Percentiles rank a stretch among this genome's conserved stretches.
These are phyloP conservation scores for Clarireedia hainanense DNA, from an alignment of 2,329 filamentous ascomycete genomes.

Conservation along the genomic window DNA sequence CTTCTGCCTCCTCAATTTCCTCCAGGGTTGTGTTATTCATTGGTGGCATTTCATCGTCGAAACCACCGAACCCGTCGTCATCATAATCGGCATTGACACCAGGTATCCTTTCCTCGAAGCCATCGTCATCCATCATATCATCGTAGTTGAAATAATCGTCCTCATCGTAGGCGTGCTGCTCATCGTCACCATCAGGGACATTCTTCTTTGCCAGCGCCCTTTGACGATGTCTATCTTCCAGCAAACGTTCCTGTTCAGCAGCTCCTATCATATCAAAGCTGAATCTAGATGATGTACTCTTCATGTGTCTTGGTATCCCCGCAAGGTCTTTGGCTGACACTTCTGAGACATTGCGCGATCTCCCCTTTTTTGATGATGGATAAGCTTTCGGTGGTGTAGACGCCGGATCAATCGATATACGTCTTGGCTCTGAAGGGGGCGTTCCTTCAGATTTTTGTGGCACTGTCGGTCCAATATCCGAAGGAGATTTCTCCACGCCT, in stretches of 20 bases:
- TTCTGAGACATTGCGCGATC: slow-evolving; percentile 45
- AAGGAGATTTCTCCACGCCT: slow-evolving; percentile 15
- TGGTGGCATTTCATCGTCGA: slow-evolving; percentile 13
- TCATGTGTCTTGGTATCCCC: slow-evolving; percentile 55
- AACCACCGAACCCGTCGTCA: slow-evolving; percentile 18
- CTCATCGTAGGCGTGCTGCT: slow-evolving; percentile 33
- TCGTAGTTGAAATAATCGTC: slow-evolving; percentile 57
- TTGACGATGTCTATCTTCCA: slow-evolving; percentile 66
- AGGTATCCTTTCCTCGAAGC: slow-evolving; percentile 54
- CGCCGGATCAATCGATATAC: slow-evolving; percentile 22
- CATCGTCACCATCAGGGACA: slow-evolving; percentile 26
- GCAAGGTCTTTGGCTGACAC: slow-evolving; percentile 37
- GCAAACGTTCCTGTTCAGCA: slow-evolving; percentile 57
- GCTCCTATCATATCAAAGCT: slow-evolving; percentile 74
- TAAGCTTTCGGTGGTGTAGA: slow-evolving; percentile 20
- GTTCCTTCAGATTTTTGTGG: slow-evolving; percentile 18
- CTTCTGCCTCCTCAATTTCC: slow-evolving; percentile 33
- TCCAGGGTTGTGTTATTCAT: slow-evolving; percentile 18
- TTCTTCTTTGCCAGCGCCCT: slow-evolving; percentile 54
- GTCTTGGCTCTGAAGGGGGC: slow-evolving; percentile 12
- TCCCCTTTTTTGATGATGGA: slow-evolving; percentile 19
- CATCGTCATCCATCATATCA: slow-evolving; percentile 47
- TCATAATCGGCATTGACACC: slow-evolving; percentile 42
- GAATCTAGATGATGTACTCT: slow-evolving; percentile 71
- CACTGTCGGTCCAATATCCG: slow-evolving; percentile 20